These are phyloP conservation scores for Vitis labrusca DNA, from an alignment of 164 flowering plant species.

Conservation along the genomic window DNA sequence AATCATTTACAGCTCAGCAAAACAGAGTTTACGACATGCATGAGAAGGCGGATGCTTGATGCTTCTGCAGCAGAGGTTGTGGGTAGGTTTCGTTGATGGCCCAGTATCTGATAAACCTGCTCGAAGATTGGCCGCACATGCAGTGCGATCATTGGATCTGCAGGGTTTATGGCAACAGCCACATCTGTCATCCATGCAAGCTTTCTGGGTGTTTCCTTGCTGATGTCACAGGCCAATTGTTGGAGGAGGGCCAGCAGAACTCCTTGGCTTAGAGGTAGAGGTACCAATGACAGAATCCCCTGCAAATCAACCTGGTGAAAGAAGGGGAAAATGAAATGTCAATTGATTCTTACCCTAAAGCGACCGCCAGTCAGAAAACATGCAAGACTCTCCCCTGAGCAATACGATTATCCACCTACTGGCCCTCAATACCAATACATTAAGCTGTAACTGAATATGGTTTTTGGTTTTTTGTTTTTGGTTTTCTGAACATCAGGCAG, in stretches of 20 bases:
- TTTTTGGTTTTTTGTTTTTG: too few species aligned
- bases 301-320: slow-evolving; percentile 73
- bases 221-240: slow-evolving; percentile 81
- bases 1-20: slow-evolving; percentile 60
- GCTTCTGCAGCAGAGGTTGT: slow-evolving; percentile 43
- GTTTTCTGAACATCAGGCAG: too few species aligned
- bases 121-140: slow-evolving; percentile 88
- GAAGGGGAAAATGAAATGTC: neutral
- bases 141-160: slow-evolving; percentile 65
- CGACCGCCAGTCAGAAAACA: too few species aligned
- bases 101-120: slow-evolving; percentile 82
- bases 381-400: too few species aligned
- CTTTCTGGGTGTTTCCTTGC: slow-evolving; percentile 64
- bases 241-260: slow-evolving; percentile 90
- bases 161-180: slow-evolving; percentile 66
- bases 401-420: too few species aligned
- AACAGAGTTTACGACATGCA: slow-evolving; percentile 84
- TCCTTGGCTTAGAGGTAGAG: slow-evolving; percentile 87
- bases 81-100: slow-evolving; percentile 57
- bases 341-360: neutral
- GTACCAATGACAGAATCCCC: slow-evolving; percentile 50
- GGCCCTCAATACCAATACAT: too few species aligned
- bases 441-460: too few species aligned
- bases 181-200: slow-evolving; percentile 88
- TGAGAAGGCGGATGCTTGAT: slow-evolving; percentile 61